Evolutionary conservation across 805 yeast species (phyloP).

Genomic region (Naumovozyma dairenensis): DNA sequence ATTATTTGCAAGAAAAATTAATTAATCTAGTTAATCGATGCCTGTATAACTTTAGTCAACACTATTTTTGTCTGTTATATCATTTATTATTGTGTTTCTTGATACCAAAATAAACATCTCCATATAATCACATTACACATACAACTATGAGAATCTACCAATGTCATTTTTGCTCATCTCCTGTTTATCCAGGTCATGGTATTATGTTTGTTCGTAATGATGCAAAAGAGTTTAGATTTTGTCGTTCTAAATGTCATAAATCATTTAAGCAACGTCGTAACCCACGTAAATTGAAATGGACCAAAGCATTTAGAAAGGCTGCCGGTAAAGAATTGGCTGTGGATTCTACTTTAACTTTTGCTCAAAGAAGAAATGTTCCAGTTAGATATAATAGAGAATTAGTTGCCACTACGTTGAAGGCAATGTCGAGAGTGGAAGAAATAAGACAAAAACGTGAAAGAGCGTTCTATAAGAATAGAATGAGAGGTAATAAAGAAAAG

Average conservation of each 20-base stretch:
- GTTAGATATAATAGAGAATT: conserved; percentile 95
- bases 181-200: conserved; percentile 91
- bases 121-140: too few relatives aligned
- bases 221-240: conserved; percentile 93
- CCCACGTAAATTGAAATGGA: conserved; percentile 97
- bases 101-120: too few relatives aligned
- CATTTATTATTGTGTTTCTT: too few relatives aligned
- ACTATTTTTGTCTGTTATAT: too few relatives aligned
- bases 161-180: conserved; percentile 96
- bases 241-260: conserved; percentile 96
- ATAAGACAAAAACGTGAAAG: conserved; percentile 93
- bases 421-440: conserved; percentile 93
- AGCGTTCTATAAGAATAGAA: conserved; percentile 98
- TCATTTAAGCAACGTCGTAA: conserved; percentile 96
- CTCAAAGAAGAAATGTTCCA: conserved; percentile 95
- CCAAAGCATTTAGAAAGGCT: conserved; percentile 97
- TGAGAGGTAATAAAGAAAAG: conserved; percentile 92
- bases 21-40: too few relatives aligned
- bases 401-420: conserved; percentile 86
- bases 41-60: too few relatives aligned
- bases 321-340: conserved; percentile 98
- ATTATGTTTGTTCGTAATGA: conserved; percentile 97
- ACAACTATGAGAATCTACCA: conserved; percentile 69
- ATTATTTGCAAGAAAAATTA: too few relatives aligned
- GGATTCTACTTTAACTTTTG: conserved; percentile 91